Evolutionary conservation across 192 early-diverging fungal species (phyloP), one percentile per base, ranked within the genome.

Genomic region (Mortierella claussenii): DNA sequence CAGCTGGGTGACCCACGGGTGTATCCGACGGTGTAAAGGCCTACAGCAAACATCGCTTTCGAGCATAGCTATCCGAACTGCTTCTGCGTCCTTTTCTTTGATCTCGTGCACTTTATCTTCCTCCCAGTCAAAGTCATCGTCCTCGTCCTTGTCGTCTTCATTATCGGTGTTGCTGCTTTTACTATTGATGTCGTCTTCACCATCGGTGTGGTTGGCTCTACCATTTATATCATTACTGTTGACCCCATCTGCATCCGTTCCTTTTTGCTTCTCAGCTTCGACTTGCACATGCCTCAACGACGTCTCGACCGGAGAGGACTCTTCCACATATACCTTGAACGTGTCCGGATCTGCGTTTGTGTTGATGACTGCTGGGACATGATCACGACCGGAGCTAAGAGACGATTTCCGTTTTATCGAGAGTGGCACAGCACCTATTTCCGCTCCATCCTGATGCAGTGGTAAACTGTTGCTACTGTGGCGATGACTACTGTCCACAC

Each of bases 81-180:
- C 55, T 11, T 49, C 32, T 5, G 47, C 12, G 45, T 66, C 64
- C 18, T 43, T 49, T 2, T 42, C 30, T 12, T 57, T 43, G 4
- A n/a, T 43, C n/a, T 70, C 53, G 17, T 68, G 28, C 30, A 68
- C 46, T 27, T 73, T 63, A 23, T 73, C 46, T 18, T 64, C 69
- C 33, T 64, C 69, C 69, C 69, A 73, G 21, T 73, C 69, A 50
- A 73, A 73, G 34, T 58, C 60, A 27, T 55, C 49, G 28, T 73
- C 60, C 8, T 63, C 60, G 23, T 57, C 34, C 15, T 23, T 34
- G 30, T 44, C 44, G 20, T 24, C 32, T 4, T 21, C 36, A 23
- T n/a, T 28, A n/a, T n/a, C n/a, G n/a, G n/a, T n/a, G n/a, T n/a
- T n/a, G n/a, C n/a, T n/a, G n/a, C n/a, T n/a, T n/a, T n/a, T n/a